phyloP scores from a whole-genome alignment of 1,284 basidiomycete species.

The Puccinia coronata region DNA sequence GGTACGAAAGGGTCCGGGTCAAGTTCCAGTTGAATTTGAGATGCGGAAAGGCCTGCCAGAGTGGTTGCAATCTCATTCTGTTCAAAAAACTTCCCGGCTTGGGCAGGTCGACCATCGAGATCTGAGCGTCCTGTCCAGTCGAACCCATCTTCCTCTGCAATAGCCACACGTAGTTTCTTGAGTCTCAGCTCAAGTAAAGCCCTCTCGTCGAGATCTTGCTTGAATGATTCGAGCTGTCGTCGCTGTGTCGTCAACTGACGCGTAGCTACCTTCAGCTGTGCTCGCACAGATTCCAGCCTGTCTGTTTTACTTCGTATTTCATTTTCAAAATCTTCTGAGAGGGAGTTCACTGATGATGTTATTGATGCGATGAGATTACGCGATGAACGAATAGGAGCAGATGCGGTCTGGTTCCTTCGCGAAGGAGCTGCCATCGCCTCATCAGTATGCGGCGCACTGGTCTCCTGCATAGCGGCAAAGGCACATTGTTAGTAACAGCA shows the following conservation, averaged over 20 bases:
- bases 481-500: constrained; percentile 50
- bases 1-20: constrained; percentile 64
- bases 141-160: constrained; percentile 73
- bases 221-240: constrained; percentile 75
- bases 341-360: constrained; percentile 74
- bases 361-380: constrained; percentile 74
- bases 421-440: constrained; percentile 59
- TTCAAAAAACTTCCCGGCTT: constrained; percentile 67
- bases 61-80: constrained; percentile 68
- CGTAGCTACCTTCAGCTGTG: constrained; percentile 82
- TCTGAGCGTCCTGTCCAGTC: constrained; percentile 87
- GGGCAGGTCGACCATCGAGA: constrained; percentile 64
- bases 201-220: constrained; percentile 70
- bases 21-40: constrained; percentile 52
- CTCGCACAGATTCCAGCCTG: constrained; percentile 78
- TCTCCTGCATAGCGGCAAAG: constrained; percentile 51
- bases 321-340: constrained; percentile 74
- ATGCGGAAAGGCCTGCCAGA: constrained; percentile 52
- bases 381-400: constrained; percentile 61
- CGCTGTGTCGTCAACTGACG: constrained; percentile 85
- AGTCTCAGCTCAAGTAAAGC: constrained; percentile 75
- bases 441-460: constrained; percentile 50
- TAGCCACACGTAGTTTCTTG: constrained; percentile 75
- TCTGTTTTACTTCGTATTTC: constrained; percentile 88
- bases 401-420: constrained; percentile 35